These are phyloP conservation scores for Elongisporangium prolatum DNA, from an alignment of 352 stramenopile genomes.

Conservation along the genomic window DNA sequence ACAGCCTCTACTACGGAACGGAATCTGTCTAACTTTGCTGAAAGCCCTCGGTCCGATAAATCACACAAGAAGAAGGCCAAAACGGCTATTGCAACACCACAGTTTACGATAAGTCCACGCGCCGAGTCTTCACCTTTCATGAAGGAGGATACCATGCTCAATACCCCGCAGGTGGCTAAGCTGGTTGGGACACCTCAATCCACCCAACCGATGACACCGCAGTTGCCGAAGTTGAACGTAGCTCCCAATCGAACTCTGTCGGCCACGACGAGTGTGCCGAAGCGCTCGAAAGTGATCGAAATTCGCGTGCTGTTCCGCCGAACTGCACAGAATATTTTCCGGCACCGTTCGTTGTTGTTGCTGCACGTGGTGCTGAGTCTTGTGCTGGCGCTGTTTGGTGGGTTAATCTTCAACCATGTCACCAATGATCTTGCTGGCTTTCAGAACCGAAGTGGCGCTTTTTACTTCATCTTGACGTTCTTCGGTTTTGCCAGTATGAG, in stretches of 20 bases:
- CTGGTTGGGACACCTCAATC: conserved; percentile 20
- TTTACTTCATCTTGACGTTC: conserved; percentile 85
- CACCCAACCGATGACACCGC: conserved; percentile 1
- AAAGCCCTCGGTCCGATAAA: background rate
- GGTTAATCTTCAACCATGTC: conserved; percentile 78
- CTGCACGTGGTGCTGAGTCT: conserved; percentile 60
- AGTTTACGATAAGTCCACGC: conserved; percentile 26
- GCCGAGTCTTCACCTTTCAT: conserved; percentile 57
- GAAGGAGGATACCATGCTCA: conserved; percentile 34
- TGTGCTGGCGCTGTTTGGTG: conserved; percentile 52
- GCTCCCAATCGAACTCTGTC: background rate
- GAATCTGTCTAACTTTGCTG: background rate
- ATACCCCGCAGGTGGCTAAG: conserved; percentile 39
- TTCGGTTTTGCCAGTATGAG: conserved; percentile 84
- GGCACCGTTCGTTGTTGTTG: conserved; percentile 64
- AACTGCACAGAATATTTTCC: conserved; percentile 66
- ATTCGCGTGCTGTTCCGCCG: conserved; percentile 66
- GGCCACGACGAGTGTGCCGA: conserved; percentile 4
- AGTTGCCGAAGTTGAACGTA: background rate
- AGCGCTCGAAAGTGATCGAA: conserved; percentile 49
- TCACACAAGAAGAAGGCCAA: background rate
- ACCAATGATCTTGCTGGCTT: conserved; percentile 80
- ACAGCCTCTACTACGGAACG: background rate
- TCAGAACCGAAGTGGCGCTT: conserved; percentile 79
- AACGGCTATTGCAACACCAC: conserved; percentile 7